Evolutionary conservation across 2,329 filamentous ascomycete genomes (phyloP).

Genomic region (Tympanopsis confertula): DNA sequence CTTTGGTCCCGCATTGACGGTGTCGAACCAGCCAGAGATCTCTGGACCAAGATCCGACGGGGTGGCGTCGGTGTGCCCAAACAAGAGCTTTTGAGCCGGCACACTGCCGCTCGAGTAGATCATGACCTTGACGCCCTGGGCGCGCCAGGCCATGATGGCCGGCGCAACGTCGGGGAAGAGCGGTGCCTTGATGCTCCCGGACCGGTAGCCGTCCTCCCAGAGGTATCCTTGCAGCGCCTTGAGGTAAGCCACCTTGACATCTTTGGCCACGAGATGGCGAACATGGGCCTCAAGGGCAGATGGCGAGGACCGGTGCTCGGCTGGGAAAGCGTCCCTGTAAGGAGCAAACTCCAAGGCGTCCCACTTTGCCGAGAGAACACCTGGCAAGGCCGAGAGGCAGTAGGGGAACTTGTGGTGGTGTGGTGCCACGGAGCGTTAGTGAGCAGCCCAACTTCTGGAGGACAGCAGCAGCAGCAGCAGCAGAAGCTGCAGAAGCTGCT

Average conservation of each 20-base stretch:
- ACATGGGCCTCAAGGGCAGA: conserved; percentile 55
- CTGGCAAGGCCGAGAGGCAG: conserved; percentile 54
- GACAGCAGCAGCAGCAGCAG: conserved; percentile 5
- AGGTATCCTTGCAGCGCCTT: conserved; percentile 73
- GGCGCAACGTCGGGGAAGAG: conserved; percentile 66
- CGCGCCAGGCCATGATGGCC: conserved; percentile 46
- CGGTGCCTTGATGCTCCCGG: conserved; percentile 58
- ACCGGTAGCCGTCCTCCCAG: conserved; percentile 64
- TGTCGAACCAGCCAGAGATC: conserved; percentile 65
- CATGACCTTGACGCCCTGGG: conserved; percentile 43
- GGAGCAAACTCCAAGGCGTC: conserved; percentile 47
- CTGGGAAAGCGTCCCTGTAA: conserved; percentile 63
- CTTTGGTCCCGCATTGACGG: conserved; percentile 69
- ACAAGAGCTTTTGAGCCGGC: conserved; percentile 69
- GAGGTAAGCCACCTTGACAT: conserved; percentile 66
- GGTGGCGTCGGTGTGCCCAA: conserved; percentile 50
- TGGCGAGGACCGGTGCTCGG: conserved; percentile 45
- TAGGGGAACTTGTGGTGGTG: conserved; percentile 58
- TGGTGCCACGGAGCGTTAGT: conserved; percentile 12
- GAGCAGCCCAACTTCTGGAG: conserved; percentile 1
- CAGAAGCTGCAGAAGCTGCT: too few species aligned
- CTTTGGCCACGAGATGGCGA: conserved; percentile 55
- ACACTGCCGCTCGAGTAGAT: conserved; percentile 79
- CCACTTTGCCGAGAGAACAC: conserved; percentile 57
- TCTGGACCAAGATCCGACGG: conserved; percentile 45